Base-by-base conservation (phyloP, 169 alveolate species). In the Toxoplasma gondii region DNA sequence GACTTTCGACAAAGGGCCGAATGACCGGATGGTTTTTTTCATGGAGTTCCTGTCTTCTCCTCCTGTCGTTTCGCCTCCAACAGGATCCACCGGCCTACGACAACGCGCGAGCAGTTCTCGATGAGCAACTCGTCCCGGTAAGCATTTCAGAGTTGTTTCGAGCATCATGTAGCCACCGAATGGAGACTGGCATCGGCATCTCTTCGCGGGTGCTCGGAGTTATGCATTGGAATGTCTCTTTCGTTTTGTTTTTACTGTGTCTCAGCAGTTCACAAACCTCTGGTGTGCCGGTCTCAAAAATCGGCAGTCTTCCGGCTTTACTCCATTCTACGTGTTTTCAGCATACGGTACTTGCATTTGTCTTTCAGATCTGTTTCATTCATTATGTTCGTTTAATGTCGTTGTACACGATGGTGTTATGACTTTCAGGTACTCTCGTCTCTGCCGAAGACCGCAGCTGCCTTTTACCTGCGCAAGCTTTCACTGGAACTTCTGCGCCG, bases 381-480 rank as follows among this genome's bases (percentile, higher is more conserved):
- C 58, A 0, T 49, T 17, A 5, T 49, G 27, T 49, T 17, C 12
- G 0, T 49, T 1, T 0, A 49, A 0, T 12, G 58, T 17, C 58
- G 58, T 9, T 49, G 58, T 49, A 17, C 22, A 17, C 27, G 34
- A 0, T 31, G 78, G 78, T 7, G 27, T 64, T 19, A 4, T 24
- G 36, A 24, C 34, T 0, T 78, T 27, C 87, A 78, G 87, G 34
- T 1, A 7, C 44, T 78, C 53, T 38, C 53, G 29, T 16, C 41
- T 44, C 49, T 78, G 29, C 87, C 87, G 29, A 19, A 34, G 27
- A 34, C 87, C 34, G 0, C 53, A 53, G 27, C 87, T 31, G 43
- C 87, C 87, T 78, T 78, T 78, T 78, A 78, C 45, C 34, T 78
- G 45, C 41, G 87, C 29, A 78, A 78, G 45, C 87, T 78, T 31